Evolutionary conservation across 1,139 yeast genomes (phyloP), one percentile per base, ranked within the genome.

Genomic region (Saccharomyces hybrid): DNA sequence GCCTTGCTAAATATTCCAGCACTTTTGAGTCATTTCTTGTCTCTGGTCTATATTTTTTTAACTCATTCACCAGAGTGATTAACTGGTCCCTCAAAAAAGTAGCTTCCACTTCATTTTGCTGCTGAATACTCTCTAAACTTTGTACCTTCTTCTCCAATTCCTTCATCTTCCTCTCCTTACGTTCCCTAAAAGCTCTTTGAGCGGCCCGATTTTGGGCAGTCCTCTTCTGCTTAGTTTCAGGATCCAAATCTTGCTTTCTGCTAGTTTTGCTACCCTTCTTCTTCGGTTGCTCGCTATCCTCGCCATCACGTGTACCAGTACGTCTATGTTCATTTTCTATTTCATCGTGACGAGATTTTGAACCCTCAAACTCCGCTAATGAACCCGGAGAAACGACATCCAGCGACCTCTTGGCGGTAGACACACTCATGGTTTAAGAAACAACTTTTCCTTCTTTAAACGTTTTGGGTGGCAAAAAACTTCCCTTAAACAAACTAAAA

Each of bases 161-260:
- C 67, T 83, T 81, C 85, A 93, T 81, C 66, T 88, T 89, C 55
- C 78, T 78, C 70, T 93, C 98, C 70, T 91, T 91, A 58, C 99
- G 81, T 71, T 93, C 99, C 57, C 99, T 77, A 71, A 91, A 93
- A 6, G 98, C 98, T 56, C 98, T 78, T 72, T 93, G 99, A 16
- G 99, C 99, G 4, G 98, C 98, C 66, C 99, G 79, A 71, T 93
- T 93, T 72, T 93, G 99, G 1, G 97, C 97, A 20, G 96, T 88
- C 63, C 98, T 78, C 76, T 89, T 91, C 63, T 83, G 81, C 59
- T 75, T 79, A 2, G 96, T 96, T 66, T 88, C 96, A 2, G 85
- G 79, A 23, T 84, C 86, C 55, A 84, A 75, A 20, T 51, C 51
- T 42, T 51, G 48, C 42, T 51, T 47, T 27, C 34, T 25, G 27